Evolutionary conservation across 140 eudicot genomes (phyloP).

Genomic region (Anethum foeniculum): DNA sequence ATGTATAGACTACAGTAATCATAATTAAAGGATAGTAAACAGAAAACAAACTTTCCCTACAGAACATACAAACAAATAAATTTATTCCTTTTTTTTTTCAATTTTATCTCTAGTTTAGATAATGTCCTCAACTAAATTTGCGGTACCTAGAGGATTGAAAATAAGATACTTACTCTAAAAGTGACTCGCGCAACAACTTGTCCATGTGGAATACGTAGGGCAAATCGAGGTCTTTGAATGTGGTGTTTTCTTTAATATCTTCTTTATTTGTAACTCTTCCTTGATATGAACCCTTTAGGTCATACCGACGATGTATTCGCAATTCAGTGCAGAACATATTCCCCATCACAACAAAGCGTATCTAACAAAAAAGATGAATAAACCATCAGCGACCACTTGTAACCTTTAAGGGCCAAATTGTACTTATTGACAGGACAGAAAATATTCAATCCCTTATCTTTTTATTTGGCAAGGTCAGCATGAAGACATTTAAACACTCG

Average conservation of each 20-base stretch:
- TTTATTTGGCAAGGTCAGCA: background rate
- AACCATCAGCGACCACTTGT: conserved; percentile 1
- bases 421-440: no score
- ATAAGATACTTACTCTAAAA: conserved; percentile 53
- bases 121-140: background rate
- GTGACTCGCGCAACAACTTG: conserved; percentile 67
- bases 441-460: background rate
- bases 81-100: background rate
- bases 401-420: no score
- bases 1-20: conserved; percentile 9
- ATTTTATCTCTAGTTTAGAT: background rate
- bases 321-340: conserved; percentile 98
- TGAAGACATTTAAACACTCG: background rate
- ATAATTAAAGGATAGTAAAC: background rate
- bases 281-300: conserved; percentile 75
- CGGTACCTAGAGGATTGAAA: background rate
- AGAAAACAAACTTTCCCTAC: background rate
- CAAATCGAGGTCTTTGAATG: conserved; percentile 89
- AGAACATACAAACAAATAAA: background rate
- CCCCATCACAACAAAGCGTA: conserved; percentile 98
- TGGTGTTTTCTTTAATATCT: conserved; percentile 54
- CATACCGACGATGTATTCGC: conserved; percentile 86
- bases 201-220: conserved; percentile 87
- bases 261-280: conserved; percentile 79
- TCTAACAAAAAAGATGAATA: conserved; percentile 21